Percentiles rank a stretch among this genome's conserved stretches.
phyloP scores from a whole-genome alignment of 345 rosid genomes.

The Tarenaya hassleriana region DNA sequence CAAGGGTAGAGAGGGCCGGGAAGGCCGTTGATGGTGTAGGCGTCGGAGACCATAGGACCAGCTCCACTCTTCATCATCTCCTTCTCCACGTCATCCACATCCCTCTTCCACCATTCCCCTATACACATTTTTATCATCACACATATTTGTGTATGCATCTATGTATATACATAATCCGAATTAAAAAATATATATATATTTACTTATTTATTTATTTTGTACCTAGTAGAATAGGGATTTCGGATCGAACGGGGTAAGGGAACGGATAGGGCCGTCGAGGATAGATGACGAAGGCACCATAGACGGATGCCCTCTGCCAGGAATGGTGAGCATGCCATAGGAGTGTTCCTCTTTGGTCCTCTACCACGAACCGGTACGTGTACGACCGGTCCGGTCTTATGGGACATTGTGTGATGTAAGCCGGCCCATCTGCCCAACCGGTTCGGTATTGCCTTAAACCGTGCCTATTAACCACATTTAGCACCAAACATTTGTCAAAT shows the following conservation, averaged over 20 bases:
- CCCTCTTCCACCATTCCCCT: conserved; percentile 74
- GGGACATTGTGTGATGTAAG: conserved; percentile 68
- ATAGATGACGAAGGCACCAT: conserved; percentile 57
- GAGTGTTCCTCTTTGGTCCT: conserved; percentile 55
- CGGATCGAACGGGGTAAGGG: conserved; percentile 35
- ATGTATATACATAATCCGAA: background rate
- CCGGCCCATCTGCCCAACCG: conserved; percentile 72
- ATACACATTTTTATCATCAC: background rate
- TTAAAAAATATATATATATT: too few relatives aligned
- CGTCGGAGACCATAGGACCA: conserved; percentile 37
- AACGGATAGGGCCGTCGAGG: conserved; percentile 52
- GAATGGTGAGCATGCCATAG: conserved; percentile 57
- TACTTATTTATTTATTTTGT: conserved; percentile 4
- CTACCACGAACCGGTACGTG: conserved; percentile 45
- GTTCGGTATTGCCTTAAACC: conserved; percentile 54
- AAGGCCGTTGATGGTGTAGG: too few relatives aligned
- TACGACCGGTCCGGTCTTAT: conserved; percentile 44
- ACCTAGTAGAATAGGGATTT: conserved; percentile 59
- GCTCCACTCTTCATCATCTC: conserved; percentile 40
- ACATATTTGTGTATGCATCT: background rate
- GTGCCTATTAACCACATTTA: conserved; percentile 37
- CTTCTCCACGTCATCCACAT: conserved; percentile 42
- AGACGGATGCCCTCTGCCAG: conserved; percentile 66
- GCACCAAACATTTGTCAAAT: too few relatives aligned
- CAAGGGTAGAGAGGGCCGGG: conserved; percentile 67